Evolutionary conservation across 495 filamentous ascomycete genomes (phyloP).

Genomic region (Jackrogersella minutella): DNA sequence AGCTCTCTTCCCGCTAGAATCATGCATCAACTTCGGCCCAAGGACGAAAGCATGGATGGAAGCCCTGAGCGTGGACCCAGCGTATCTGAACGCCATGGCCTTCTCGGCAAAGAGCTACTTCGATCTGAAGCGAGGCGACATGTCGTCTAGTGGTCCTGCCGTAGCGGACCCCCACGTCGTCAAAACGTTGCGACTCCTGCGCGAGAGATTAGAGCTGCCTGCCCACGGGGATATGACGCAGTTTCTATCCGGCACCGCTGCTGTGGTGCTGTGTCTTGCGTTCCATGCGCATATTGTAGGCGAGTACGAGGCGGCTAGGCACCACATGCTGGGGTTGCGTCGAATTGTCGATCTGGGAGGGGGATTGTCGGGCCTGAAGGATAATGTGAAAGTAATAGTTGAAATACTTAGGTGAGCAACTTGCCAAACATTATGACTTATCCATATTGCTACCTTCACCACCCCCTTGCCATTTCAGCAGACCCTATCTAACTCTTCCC

Average conservation of each 20-base stretch:
- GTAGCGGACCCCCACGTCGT: conserved; percentile 37
- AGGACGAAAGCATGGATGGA: conserved; percentile 45
- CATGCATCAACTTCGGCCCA: conserved; percentile 48
- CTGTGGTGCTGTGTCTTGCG: conserved; percentile 44
- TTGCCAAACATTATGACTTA: no score
- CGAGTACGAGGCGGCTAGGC: conserved; percentile 41
- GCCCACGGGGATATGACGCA: conserved; percentile 10
- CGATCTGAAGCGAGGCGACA: conserved; percentile 13
- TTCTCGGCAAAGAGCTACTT: conserved; percentile 49
- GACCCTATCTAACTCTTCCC: not conserved
- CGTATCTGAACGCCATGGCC: conserved; percentile 52
- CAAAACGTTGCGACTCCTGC: conserved; percentile 48
- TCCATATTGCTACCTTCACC: no score
- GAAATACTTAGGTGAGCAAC: conserved; percentile 42
- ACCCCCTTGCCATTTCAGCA: not conserved
- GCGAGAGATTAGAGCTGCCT: conserved; percentile 40
- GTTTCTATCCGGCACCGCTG: conserved; percentile 43
- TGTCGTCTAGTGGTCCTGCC: not conserved
- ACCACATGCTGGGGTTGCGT: conserved; percentile 51
- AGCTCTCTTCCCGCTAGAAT: conserved; percentile 50
- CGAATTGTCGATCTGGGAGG: conserved; percentile 51
- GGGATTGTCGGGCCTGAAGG: conserved; percentile 38
- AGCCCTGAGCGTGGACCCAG: conserved; percentile 46
- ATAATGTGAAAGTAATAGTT: conserved; percentile 42
- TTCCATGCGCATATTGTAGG: conserved; percentile 43